phyloP scores from a whole-genome alignment of 75 land plant species.

The Larix kaempferi region DNA sequence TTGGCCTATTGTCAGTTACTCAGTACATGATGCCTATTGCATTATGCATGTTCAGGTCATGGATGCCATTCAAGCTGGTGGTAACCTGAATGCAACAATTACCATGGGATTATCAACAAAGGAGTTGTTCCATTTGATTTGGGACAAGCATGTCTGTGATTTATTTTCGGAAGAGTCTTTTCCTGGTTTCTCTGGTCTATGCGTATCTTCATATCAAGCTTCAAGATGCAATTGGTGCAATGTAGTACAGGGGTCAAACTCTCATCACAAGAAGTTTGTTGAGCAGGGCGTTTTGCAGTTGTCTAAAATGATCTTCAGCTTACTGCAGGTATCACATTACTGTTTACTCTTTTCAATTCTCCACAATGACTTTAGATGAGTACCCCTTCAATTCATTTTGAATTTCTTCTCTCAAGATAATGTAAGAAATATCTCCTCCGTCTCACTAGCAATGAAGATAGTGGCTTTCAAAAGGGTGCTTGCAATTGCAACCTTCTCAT shows the following conservation, averaged over 20 bases:
- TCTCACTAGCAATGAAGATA: neutral
- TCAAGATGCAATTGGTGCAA: conserved; percentile 30
- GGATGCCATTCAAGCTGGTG: conserved; percentile 2
- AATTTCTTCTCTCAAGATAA: neutral
- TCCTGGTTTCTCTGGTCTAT: conserved; percentile 31
- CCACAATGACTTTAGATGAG: neutral
- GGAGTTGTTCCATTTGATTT: conserved; percentile 26
- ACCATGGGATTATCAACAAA: conserved; percentile 34
- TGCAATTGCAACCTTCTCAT: neutral
- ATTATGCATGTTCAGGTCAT: conserved; percentile 14
- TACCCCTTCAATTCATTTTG: neutral
- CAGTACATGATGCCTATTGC: neutral
- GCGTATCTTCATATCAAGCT: neutral
- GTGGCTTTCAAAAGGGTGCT: neutral
- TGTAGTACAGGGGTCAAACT: conserved; percentile 7
- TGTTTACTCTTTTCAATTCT: neutral
- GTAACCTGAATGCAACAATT: conserved; percentile 9
- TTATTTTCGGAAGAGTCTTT: conserved; percentile 25
- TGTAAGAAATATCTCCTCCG: neutral
- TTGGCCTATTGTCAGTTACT: neutral
- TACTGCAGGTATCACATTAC: conserved; percentile 27
- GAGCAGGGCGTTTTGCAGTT: conserved; percentile 15
- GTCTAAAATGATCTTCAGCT: conserved; percentile 26
- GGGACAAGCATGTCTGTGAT: conserved; percentile 40
- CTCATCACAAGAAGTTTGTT: conserved; percentile 22